Evolutionary conservation across 192 early-diverging fungal genomes (phyloP), one percentile per base, ranked within the genome.

Genomic region (Coemansia sp.): DNA sequence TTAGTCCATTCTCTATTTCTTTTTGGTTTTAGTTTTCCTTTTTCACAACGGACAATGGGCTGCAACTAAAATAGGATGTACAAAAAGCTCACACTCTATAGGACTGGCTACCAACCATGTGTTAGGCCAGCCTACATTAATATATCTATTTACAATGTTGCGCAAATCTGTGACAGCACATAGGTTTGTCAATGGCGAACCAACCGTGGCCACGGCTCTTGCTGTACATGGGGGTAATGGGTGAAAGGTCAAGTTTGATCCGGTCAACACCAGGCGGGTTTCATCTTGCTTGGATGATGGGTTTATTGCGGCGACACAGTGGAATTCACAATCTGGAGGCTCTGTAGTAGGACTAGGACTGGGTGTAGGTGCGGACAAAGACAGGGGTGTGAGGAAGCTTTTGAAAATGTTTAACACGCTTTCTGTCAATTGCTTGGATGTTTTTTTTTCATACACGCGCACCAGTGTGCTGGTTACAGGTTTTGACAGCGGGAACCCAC

Each of bases 261-360:
- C 77, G n/a, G n/a, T 32, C 1, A 59, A 67, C 28, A 20, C 60
- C 0, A 35, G 43, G 9, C 58, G 52, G 17, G 47, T 79, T 2
- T 56, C 71, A 9, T 70, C 77, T 15, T 73, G 71, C 63, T 79
- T 72, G 10, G 71, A 74, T 6, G 77, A 79, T 22, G 67, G 58
- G 0, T 47, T 67, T 10, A 23, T 73, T 22, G 72, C 60, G 2
- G 54, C 75, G 17, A 64, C 66, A 0, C 63, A 71, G 40, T 77
- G 73, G 73, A 38, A 35, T 3, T n/a, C 30, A 3, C 34, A 22
- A n/a, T 11, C 13, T 3, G 46, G 19, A 20, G 46, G n/a, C 13
- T 27, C 20, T 3, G 43, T 25, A 4, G 14, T 11, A 4, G 42
- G 23, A n/a, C n/a, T n/a, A n/a, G n/a, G n/a, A 4, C 24, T 44